A percentile compares a stretch with the other conserved stretches of the same genome.
Conservation (phyloP, 2,329 filamentous ascomycete species). For the Fusarium penzigii region DNA sequence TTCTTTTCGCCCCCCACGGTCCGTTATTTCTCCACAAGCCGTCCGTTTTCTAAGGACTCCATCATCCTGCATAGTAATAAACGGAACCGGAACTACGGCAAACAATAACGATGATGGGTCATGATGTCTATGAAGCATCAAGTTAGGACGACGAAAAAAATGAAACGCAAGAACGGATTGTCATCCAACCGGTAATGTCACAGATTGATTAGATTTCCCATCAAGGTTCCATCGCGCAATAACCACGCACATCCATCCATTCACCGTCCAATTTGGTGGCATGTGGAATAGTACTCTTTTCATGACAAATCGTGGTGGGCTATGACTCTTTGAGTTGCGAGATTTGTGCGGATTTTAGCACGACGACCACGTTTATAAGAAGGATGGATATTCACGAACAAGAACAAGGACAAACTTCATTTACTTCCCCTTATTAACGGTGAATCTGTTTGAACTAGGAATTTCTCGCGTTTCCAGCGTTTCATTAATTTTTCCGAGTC, state of each 20-base stretch:
- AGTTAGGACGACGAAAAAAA: no score
- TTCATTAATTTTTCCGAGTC: neutral
- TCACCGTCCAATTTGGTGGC: neutral
- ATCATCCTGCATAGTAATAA: neutral
- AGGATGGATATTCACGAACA: neutral
- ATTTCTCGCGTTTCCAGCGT: no score
- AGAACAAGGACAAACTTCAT: neutral
- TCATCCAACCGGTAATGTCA: neutral
- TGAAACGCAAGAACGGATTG: no score
- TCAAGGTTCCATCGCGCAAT: neutral
- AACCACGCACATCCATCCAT: neutral
- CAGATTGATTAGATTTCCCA: neutral
- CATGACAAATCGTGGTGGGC: conserved; percentile 14
- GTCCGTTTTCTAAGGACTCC: neutral
- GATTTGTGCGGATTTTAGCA: conserved; percentile 39
- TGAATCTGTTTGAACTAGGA: no score
- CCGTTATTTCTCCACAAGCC: neutral
- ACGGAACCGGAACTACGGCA: no score
- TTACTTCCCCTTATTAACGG: no score
- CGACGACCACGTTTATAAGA: neutral
- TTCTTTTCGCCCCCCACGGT: neutral
- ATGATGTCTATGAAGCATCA: no score
- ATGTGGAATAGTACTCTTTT: neutral
- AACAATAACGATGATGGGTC: no score
- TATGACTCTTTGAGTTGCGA: conserved; percentile 26